These are phyloP conservation scores for Monosporozyma aerobia DNA, from an alignment of 805 yeast species.

Conservation along the genomic window DNA sequence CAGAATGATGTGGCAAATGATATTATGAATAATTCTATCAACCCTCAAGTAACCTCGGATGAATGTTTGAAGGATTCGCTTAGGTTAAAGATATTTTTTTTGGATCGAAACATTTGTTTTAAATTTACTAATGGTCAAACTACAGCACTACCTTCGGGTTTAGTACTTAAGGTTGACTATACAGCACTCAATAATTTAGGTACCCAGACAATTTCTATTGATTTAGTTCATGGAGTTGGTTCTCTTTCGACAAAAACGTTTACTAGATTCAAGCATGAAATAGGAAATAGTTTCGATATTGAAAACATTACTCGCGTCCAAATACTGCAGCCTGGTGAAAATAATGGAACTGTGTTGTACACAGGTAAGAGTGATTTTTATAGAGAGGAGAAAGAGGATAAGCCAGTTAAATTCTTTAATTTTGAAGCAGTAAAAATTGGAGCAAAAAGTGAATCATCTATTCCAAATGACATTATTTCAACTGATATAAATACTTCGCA, in stretches of 20 bases:
- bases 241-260: conserved; percentile 2
- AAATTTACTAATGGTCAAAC: conserved; percentile 1
- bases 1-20: not conserved
- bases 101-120: conserved; percentile 4
- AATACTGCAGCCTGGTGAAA: not conserved
- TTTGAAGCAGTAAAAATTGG: not conserved
- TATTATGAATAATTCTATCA: not conserved
- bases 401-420: not conserved
- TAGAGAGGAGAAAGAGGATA: not conserved
- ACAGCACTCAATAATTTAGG: not conserved
- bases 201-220: not conserved
- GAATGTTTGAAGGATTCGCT: not conserved
- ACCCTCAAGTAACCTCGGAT: not conserved
- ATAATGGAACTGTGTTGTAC: not conserved
- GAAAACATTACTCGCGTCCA: not conserved
- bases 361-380: not conserved
- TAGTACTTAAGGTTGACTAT: not conserved
- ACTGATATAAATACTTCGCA: not conserved
- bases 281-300: not conserved
- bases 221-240: conserved; percentile 1
- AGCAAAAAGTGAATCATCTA: not conserved
- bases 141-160: not conserved
- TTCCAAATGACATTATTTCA: conserved; percentile 3
- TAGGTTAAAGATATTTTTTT: not conserved
- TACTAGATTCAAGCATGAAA: conserved; percentile 1